Evolutionary conservation across 345 rosid genomes (phyloP).

Genomic region (Cardamine chenopodiifolia): DNA sequence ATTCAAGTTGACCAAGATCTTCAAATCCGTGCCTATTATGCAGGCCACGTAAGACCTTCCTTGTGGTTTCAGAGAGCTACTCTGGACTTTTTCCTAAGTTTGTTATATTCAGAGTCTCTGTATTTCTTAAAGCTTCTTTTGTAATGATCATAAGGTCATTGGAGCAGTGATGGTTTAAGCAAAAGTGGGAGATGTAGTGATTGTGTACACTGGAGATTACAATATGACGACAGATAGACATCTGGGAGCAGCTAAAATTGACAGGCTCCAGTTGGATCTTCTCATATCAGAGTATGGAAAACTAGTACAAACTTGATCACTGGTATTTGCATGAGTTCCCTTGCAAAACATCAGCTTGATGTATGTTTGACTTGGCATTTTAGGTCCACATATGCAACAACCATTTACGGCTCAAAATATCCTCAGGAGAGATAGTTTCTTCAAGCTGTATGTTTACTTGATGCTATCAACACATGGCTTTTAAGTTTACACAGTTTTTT

Average conservation of each 20-base stretch:
- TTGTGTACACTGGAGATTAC: conserved; percentile 96
- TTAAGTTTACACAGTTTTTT: background rate
- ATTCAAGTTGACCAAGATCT: conserved; percentile 88
- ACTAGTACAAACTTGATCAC: background rate
- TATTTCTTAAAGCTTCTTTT: conserved; percentile 8
- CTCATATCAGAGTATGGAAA: conserved; percentile 83
- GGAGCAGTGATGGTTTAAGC: conserved; percentile 99
- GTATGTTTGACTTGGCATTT: conserved; percentile 20
- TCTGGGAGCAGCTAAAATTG: conserved; percentile 97
- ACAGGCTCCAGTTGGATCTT: conserved; percentile 78
- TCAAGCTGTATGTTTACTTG: conserved; percentile 74
- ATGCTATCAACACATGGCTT: background rate
- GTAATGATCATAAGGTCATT: conserved; percentile 57
- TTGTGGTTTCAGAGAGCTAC: conserved; percentile 7
- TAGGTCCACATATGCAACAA: conserved; percentile 96
- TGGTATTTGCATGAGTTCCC: background rate
- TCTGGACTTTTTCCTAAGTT: background rate
- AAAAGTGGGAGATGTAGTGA: conserved; percentile 82
- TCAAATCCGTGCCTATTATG: conserved; percentile 90
- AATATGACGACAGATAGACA: conserved; percentile 99
- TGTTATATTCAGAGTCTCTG: background rate
- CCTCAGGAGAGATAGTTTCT: conserved; percentile 92
- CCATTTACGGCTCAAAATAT: conserved; percentile 87
- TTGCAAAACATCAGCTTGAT: background rate
- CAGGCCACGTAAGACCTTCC: conserved; percentile 80